These are phyloP conservation scores for Paracamarosporium sp. DNA, from an alignment of 2,329 filamentous ascomycete species.

Conservation along the genomic window DNA sequence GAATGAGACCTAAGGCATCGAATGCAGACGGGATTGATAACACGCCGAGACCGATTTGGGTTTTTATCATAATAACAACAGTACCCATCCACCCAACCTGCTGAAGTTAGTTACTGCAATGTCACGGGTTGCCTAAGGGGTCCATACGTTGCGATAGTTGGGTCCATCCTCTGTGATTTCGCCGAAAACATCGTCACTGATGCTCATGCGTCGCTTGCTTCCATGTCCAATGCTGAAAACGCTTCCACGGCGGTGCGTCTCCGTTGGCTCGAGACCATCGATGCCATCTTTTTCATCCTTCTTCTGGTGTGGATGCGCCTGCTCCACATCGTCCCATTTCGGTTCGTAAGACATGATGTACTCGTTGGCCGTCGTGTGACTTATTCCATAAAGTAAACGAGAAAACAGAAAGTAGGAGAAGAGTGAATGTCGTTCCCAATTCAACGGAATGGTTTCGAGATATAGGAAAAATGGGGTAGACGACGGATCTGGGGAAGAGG, in stretches of 20 bases:
- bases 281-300: conserved; percentile 6
- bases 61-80: conserved; percentile 18
- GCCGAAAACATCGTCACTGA: conserved; percentile 8
- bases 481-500: conserved; percentile 5
- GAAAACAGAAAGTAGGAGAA: background rate
- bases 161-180: conserved; percentile 4
- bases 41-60: conserved; percentile 39
- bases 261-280: conserved; percentile 3
- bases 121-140: background rate
- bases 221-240: conserved; percentile 8
- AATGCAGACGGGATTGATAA: conserved; percentile 55
- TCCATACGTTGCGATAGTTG: conserved; percentile 3
- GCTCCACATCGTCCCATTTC: conserved; percentile 7
- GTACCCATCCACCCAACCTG: conserved; percentile 15
- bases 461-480: conserved; percentile 4
- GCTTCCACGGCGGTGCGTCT: conserved; percentile 9
- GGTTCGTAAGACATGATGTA: conserved; percentile 16
- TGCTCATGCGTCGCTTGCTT: conserved; percentile 3
- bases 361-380: background rate
- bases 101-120: background rate
- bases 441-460: background rate
- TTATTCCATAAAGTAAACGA: background rate
- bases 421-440: background rate
- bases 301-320: background rate
- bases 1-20: conserved; percentile 54